Percentiles rank a stretch among this genome's conserved stretches.
Evolutionary conservation across 2,329 filamentous ascomycete genomes (phyloP).

Genomic region (Aspergillus novofumigatus): DNA sequence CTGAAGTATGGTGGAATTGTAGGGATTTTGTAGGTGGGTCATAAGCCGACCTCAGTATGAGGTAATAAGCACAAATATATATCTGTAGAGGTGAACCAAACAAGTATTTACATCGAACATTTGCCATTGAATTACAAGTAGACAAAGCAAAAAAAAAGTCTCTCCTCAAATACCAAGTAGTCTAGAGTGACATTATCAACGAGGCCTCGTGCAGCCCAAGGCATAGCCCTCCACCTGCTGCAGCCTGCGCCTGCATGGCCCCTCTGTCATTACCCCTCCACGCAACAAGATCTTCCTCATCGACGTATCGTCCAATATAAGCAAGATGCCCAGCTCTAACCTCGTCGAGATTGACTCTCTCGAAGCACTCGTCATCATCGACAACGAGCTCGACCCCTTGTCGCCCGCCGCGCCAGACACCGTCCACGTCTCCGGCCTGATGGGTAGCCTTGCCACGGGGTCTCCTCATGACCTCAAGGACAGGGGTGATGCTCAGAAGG

Average conservation of each 20-base stretch:
- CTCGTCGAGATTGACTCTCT: slow-evolving; percentile 44
- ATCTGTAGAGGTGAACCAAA: not conserved
- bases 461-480: slow-evolving; percentile 30
- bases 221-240: not conserved
- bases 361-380: slow-evolving; percentile 49
- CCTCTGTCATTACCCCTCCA: too few species aligned
- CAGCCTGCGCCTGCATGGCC: not conserved
- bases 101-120: not conserved
- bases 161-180: not conserved
- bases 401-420: slow-evolving; percentile 44
- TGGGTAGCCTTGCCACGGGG: slow-evolving; percentile 40
- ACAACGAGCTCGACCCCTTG: slow-evolving; percentile 54
- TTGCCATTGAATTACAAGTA: not conserved
- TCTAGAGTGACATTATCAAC: not conserved
- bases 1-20: not conserved
- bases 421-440: slow-evolving; percentile 40
- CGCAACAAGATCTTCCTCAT: not conserved
- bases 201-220: not conserved
- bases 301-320: not conserved
- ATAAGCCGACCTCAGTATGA: not conserved
- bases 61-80: not conserved
- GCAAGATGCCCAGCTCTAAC: slow-evolving; percentile 9
- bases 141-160: not conserved
- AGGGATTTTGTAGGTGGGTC: not conserved
- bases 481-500: slow-evolving; percentile 41